phyloP scores from a whole-genome alignment of 768 basidiomycete species.

The Mycena amicta region DNA sequence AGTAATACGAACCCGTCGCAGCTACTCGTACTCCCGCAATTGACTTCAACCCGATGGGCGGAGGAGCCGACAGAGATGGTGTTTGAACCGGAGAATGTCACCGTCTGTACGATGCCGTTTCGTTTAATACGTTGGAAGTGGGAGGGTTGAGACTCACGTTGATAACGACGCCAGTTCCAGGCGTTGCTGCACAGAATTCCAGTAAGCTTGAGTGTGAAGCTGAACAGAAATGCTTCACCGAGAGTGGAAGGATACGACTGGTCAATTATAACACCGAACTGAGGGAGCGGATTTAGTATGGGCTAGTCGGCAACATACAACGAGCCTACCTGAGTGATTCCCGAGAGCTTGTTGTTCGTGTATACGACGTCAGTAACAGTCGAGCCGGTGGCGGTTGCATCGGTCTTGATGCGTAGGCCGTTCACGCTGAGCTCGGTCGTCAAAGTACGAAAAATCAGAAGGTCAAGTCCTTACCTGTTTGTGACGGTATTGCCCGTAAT shows the following conservation, averaged over 20 bases:
- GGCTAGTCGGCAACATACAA: too few relatives aligned
- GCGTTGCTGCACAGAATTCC: constrained; percentile 11
- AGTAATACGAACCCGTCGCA: constrained; percentile 16
- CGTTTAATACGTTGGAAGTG: not conserved
- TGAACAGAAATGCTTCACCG: constrained; percentile 1
- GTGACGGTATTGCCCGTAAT: constrained; percentile 26
- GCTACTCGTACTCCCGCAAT: constrained; percentile 23
- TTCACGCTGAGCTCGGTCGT: constrained; percentile 12
- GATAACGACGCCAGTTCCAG: constrained; percentile 24
- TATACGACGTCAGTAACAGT: constrained; percentile 21
- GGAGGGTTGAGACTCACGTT: constrained; percentile 9
- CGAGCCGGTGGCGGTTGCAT: constrained; percentile 18
- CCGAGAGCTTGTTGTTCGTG: constrained; percentile 22
- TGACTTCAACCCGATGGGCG: constrained; percentile 23
- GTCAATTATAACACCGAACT: constrained; percentile 24
- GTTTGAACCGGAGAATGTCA: constrained; percentile 23
- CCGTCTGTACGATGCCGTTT: constrained; percentile 5
- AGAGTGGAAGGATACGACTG: constrained; percentile 23
- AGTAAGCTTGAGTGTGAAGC: not conserved
- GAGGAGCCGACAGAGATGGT: constrained; percentile 21
- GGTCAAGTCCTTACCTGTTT: constrained; percentile 15
- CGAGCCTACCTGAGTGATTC: too few relatives aligned
- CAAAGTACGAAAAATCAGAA: too few relatives aligned
- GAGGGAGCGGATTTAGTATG: too few relatives aligned
- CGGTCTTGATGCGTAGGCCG: constrained; percentile 25